Evolutionary conservation across 2,329 filamentous ascomycete species (phyloP).

Genomic region (Colletotrichum incanum): DNA sequence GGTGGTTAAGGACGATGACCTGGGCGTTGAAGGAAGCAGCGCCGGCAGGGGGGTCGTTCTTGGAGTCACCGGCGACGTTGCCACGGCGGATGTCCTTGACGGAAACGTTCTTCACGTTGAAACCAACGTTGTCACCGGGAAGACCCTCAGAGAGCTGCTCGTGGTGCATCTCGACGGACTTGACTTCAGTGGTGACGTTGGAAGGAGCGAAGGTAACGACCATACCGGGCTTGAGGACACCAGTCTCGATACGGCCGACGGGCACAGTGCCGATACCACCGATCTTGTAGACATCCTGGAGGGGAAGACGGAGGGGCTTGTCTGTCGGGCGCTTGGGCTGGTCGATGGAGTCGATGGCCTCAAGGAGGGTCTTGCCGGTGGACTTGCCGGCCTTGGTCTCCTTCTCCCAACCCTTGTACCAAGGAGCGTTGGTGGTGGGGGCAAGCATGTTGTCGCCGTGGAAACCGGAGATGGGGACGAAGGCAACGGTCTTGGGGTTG

Average conservation of each 20-base stretch:
- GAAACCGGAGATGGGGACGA: slow-evolving; percentile 99
- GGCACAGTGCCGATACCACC: slow-evolving; percentile 99
- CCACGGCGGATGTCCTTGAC: slow-evolving; percentile 99
- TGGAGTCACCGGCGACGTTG: slow-evolving; percentile 99
- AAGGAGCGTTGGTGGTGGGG: slow-evolving; percentile 91
- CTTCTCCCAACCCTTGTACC: slow-evolving; percentile 99
- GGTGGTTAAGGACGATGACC: slow-evolving; percentile 99
- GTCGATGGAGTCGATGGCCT: slow-evolving; percentile 98
- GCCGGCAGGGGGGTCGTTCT: slow-evolving; percentile 96
- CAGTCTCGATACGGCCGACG: slow-evolving; percentile 99
- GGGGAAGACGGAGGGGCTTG: slow-evolving; percentile 99
- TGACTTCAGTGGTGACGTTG: slow-evolving; percentile 99
- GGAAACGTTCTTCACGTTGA: slow-evolving; percentile 99
- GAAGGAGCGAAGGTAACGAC: slow-evolving; percentile 98
- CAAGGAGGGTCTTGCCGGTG: slow-evolving; percentile 97
- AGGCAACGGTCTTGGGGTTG: slow-evolving; percentile 99
- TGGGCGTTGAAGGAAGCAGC: slow-evolving; percentile 98
- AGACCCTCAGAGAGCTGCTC: slow-evolving; percentile 96
- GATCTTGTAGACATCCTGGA: slow-evolving; percentile 99
- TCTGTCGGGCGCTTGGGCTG: slow-evolving; percentile 92
- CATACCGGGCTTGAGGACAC: slow-evolving; percentile 92
- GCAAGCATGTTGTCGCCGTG: slow-evolving; percentile 99
- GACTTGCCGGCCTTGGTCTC: slow-evolving; percentile 91
- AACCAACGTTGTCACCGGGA: slow-evolving; percentile 99
- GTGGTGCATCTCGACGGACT: slow-evolving; percentile 99